Base-by-base conservation (phyloP, 306 rosid genomes). In the Purshia tridentata region DNA sequence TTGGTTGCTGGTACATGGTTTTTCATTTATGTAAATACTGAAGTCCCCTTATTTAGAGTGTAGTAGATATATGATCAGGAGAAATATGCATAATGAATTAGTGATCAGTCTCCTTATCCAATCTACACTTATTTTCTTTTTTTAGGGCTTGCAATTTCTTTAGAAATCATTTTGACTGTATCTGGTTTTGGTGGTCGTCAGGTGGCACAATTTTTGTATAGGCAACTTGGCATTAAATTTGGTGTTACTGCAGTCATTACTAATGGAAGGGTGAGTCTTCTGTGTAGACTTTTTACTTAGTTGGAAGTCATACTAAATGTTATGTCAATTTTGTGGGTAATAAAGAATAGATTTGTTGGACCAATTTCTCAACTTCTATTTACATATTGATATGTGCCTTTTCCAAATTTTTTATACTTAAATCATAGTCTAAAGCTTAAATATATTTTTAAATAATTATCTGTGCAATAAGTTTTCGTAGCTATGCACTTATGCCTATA, bases 201-300 rank as follows among this genome's bases (percentile, higher is more conserved):
- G 99, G 95, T 87, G 80, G 91, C 77, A 22, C 84, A 55, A 4
- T 82, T 86, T 78, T 77, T 94, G 83, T 67, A 72, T 60, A 66
- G 79, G 77, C 75, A 62, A 61, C 85, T 91, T 77, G 96, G 96
- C 50, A 83, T 91, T 75, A 91, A 84, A 76, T 86, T 84, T 72
- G 81, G 86, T 78, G 81, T 53, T 67, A 88, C 84, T 80, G 97
- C 92, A 67, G 91, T 94, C 80, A 84, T 94, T 78, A 91, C 99
- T 70, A 94, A 94, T 76, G 99, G 99, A 86, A 92, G 99, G 91
- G 99, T 94, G 86, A 86, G 91, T 72, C 59, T 72, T 22, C 10
- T 58, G 15, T 41, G 19, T 23, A 4, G 23, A 40, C 20, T 39
- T 70, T 55, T 8, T 56, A 40, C 51, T 44, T 9, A 18, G 66